phyloP scores from a whole-genome alignment of 331 rosid genomes.

The Ulmus americana region DNA sequence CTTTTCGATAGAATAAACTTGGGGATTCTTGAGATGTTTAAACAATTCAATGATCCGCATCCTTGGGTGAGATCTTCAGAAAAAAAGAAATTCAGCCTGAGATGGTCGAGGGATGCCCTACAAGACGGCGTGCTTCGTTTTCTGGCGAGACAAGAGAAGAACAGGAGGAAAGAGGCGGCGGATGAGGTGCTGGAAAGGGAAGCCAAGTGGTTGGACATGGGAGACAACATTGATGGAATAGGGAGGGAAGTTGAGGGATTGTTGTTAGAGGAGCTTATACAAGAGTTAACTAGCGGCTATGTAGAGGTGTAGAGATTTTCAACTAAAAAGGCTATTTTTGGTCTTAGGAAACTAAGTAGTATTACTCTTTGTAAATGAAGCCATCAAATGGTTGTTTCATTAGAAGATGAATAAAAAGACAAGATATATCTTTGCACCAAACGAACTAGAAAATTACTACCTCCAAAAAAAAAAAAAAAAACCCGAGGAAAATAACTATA shows the following conservation, averaged over 20 bases:
- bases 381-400: slow-evolving; percentile 42
- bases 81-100: slow-evolving; percentile 17
- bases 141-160: slow-evolving; percentile 43
- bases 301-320: slow-evolving; percentile 31
- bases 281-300: slow-evolving; percentile 36
- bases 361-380: slow-evolving; percentile 41
- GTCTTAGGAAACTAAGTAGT: slow-evolving; percentile 24
- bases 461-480: not conserved
- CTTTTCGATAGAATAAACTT: slow-evolving; percentile 68
- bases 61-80: slow-evolving; percentile 45
- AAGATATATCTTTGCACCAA: slow-evolving; percentile 2
- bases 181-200: slow-evolving; percentile 48
- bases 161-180: slow-evolving; percentile 35
- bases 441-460: not conserved
- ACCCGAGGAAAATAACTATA: too few species aligned
- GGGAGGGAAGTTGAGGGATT: slow-evolving; percentile 57
- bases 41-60: slow-evolving; percentile 31
- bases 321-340: slow-evolving; percentile 17
- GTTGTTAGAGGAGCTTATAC: slow-evolving; percentile 64
- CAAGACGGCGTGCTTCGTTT: slow-evolving; percentile 35
- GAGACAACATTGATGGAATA: slow-evolving; percentile 53
- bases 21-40: slow-evolving; percentile 41
- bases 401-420: slow-evolving; percentile 44
- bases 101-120: slow-evolving; percentile 34
- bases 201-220: slow-evolving; percentile 49